Base-by-base conservation (phyloP, 768 basidiomycete species). In the Rhizopogon rudus region DNA sequence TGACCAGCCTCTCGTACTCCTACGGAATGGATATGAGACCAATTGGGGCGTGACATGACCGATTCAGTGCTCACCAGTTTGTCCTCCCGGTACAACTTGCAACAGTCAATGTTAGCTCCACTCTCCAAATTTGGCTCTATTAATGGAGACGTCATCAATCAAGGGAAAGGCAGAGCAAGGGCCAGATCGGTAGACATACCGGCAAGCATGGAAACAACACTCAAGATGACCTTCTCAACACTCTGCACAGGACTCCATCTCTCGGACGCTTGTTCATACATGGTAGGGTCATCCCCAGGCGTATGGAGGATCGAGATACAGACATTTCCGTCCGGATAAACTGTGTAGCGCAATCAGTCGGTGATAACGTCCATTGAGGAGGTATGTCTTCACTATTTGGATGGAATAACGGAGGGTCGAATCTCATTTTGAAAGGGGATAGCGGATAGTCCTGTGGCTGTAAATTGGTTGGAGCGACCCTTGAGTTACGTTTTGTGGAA, bases 221-320 rank as follows among this genome's bases (percentile, higher is more conserved):
- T 95, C 9, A 98, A 78, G 52, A 98, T 81, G 60, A 97, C 96
- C 73, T 97, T 98, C 75, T 98, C 91, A 14, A 99, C 91, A 64
- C 91, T 93, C 73, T 98, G 96, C 0, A 98, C 96, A n/a, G 97
- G 97, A 55, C 90, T 93, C 97, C 97, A 99, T 40, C 97, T 82
- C 66, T 99, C 97, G 17, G 90, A 93, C 0, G 94, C 93, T 61
- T 88, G 84, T 68, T 99, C 96, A 69, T 98, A 98, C 79, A 91
- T 88, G 56, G 86, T 88, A 16, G 91, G 91, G 61, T 93, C 90
- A 65, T 93, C 91, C 8, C 91, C 91, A 0, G 95, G 97, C 0
- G 93, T 88, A 67, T 99, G 97, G 22, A 99, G 74, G 66, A 99
- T 99, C 1, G 95, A 98, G 64, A 99, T 98, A 76, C 97, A 99